A percentile compares a stretch with the other conserved stretches of the same genome.
These are phyloP conservation scores for Talaromyces wortmannii DNA, from an alignment of 495 filamentous ascomycete species.

Conservation along the genomic window DNA sequence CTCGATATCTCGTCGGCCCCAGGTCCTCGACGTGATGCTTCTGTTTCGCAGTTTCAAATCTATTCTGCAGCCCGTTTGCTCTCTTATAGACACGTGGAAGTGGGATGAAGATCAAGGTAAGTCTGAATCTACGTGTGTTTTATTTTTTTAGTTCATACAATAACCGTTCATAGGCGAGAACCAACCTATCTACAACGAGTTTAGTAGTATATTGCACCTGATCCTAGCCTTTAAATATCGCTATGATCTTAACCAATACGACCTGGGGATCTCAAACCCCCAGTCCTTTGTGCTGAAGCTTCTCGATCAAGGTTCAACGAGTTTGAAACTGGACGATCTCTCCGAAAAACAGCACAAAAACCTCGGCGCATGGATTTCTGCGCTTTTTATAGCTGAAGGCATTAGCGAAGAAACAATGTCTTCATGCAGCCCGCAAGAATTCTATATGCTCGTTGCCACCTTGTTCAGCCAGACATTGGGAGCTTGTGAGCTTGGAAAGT, in stretches of 20 bases:
- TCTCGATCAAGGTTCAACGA: slow-evolving; percentile 56
- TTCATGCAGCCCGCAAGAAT: slow-evolving; percentile 85
- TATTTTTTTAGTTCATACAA: not conserved
- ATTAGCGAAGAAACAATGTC: slow-evolving; percentile 88
- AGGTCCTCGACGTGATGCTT: slow-evolving; percentile 75
- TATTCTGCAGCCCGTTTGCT: slow-evolving; percentile 77
- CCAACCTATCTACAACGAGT: slow-evolving; percentile 95
- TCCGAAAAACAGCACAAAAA: slow-evolving; percentile 69
- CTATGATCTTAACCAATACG: slow-evolving; percentile 62
- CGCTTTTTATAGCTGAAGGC: slow-evolving; percentile 76
- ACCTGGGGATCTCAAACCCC: slow-evolving; percentile 53
- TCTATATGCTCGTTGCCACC: slow-evolving; percentile 85
- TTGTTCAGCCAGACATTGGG: slow-evolving; percentile 79
- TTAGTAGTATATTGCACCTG: slow-evolving; percentile 79
- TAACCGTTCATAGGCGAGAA: slow-evolving; percentile 55
- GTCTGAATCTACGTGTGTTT: not conserved
- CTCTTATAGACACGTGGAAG: slow-evolving; percentile 79
- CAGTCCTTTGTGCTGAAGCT: slow-evolving; percentile 77
- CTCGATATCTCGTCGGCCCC: slow-evolving; percentile 68
- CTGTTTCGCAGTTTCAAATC: slow-evolving; percentile 73
- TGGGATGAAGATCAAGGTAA: slow-evolving; percentile 83
- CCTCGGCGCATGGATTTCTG: slow-evolving; percentile 77
- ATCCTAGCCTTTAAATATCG: slow-evolving; percentile 78
- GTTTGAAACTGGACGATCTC: slow-evolving; percentile 56
- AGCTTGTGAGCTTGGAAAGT: slow-evolving; percentile 60